Base-by-base conservation (phyloP, 2,329 filamentous ascomycete species). In the Didymella exigua region DNA sequence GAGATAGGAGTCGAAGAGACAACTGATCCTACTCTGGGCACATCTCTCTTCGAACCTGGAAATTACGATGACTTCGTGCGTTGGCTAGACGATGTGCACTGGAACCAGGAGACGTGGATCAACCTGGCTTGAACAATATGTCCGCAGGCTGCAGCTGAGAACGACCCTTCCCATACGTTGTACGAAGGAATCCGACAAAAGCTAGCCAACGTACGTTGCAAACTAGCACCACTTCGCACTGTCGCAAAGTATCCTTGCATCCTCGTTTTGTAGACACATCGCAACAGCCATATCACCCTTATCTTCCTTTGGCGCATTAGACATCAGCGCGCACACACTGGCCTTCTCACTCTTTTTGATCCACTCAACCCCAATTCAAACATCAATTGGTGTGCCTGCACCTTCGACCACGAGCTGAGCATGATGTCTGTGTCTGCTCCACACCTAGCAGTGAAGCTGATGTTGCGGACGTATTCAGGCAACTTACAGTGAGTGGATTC, bases 341-440 rank as follows among this genome's bases (percentile, higher is more conserved):
- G 83, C 42, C 82, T 69, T 0, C 82, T 69, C 19, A 84, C 82
- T 0, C 72, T 74, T 49, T 76, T 76, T 0, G 82, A 79, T 16
- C 59, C 71, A 0, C 82, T 82, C 2, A 85, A 58, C 0, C 76
- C 77, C 1, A 78, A 58, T 0, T 73, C 72, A 50, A 86, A 85
- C 38, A 84, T 79, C 5, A 79, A 67, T 0, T 75, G 67, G 57
- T 80, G 81, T 14, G 70, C 73, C 4, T 76, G 67, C 2, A 81
- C 64, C 46, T 81, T 80, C 0, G 77, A 76, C 83, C 82, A 86
- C 0, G 82, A 85, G 53, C 80, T 84, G 5, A 86, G 56, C 74
- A 81, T 79, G 3, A 85, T 67, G 33, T 84, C 72, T 2, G 79
- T 48, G 21, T 46, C 44, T 9, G 38, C 24, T 8, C 54, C 38